These are phyloP conservation scores for Aspergillus alliaceus DNA, from an alignment of 2,329 filamentous ascomycete genomes.

Conservation along the genomic window DNA sequence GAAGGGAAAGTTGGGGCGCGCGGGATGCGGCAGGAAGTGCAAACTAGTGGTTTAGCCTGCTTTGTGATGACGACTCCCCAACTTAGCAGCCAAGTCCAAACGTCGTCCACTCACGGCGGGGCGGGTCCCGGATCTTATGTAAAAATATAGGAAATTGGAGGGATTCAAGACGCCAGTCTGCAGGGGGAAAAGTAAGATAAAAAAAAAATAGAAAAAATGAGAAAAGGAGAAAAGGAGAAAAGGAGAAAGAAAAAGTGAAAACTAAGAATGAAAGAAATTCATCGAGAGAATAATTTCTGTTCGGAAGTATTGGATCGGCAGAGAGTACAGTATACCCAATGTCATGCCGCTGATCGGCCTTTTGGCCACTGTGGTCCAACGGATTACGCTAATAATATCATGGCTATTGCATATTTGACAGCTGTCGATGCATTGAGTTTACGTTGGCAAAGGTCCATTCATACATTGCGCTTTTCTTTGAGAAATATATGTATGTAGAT, in stretches of 20 bases:
- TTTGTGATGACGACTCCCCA: constrained; percentile 18
- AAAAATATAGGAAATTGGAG: background rate
- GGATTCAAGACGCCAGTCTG: background rate
- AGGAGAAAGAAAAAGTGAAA: background rate
- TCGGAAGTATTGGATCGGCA: background rate
- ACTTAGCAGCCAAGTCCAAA: background rate
- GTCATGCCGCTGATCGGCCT: background rate
- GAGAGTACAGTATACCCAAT: background rate
- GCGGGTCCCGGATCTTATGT: background rate
- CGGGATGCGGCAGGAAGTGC: constrained; percentile 11
- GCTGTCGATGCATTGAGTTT: no score
- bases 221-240: background rate
- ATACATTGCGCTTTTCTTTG: no score
- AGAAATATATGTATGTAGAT: no score
- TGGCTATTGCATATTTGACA: background rate
- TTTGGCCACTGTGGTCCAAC: background rate
- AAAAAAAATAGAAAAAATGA: background rate
- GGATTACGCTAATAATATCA: background rate
- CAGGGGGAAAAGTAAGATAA: background rate
- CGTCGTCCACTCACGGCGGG: background rate
- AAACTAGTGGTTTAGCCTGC: constrained; percentile 9
- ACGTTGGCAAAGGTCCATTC: no score
- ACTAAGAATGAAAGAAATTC: background rate
- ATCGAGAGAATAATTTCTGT: no score
- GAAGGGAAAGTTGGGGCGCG: background rate